Percentiles rank a stretch among this genome's conserved stretches.
phyloP scores from a whole-genome alignment of 495 filamentous ascomycete genomes.

The Clavariopsis aquatica region DNA sequence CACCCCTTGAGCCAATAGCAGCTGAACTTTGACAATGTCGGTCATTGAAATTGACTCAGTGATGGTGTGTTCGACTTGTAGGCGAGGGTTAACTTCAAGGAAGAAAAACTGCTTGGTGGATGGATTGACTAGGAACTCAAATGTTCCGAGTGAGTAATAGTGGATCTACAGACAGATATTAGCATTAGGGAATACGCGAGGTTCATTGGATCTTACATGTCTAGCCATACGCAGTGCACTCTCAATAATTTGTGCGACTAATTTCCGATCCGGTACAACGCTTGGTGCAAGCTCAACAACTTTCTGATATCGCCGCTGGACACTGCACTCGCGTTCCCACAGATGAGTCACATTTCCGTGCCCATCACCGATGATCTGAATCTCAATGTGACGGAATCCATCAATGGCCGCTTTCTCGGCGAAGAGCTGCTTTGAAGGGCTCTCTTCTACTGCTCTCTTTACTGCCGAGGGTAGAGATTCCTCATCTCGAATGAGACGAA shows the following conservation, averaged over 20 bases:
- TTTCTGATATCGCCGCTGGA: conserved; percentile 48
- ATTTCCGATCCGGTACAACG: conserved; percentile 43
- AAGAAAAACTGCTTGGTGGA: conserved; percentile 43
- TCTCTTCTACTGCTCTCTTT: conserved; percentile 49
- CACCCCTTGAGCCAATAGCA: conserved; percentile 56
- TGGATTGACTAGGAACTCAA: conserved; percentile 48
- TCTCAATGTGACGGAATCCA: conserved; percentile 49
- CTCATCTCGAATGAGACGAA: conserved; percentile 42
- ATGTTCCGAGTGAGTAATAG: conserved; percentile 46
- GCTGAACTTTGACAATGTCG: conserved; percentile 53
- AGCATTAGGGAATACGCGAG: neutral
- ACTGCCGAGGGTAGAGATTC: conserved; percentile 35
- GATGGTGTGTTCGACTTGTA: conserved; percentile 57
- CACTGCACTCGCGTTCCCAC: conserved; percentile 49
- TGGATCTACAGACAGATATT: conserved; percentile 31
- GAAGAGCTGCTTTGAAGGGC: conserved; percentile 55
- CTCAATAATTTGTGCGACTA: conserved; percentile 46
- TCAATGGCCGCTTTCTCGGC: conserved; percentile 48
- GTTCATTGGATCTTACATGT: conserved; percentile 28
- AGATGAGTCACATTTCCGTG: conserved; percentile 44
- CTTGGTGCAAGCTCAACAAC: conserved; percentile 51
- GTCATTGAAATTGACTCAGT: conserved; percentile 48
- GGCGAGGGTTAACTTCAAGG: conserved; percentile 46
- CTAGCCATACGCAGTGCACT: conserved; percentile 45
- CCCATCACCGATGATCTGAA: conserved; percentile 48